phyloP scores from a whole-genome alignment of 352 stramenopile species.

The Phytopythium mirpurense region DNA sequence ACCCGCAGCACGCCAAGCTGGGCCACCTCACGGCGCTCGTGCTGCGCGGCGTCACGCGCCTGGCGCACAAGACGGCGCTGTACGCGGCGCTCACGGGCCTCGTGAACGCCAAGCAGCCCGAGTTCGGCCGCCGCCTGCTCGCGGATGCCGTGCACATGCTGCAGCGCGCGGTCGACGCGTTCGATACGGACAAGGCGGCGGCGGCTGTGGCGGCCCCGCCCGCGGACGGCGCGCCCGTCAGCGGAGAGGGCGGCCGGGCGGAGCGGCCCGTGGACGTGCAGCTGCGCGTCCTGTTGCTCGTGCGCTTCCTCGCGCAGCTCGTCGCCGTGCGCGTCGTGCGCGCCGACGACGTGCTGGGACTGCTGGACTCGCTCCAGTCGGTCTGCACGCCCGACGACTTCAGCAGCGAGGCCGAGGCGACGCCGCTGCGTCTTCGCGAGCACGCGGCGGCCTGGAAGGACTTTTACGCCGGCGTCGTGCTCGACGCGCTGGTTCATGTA shows the following conservation, averaged over 20 bases:
- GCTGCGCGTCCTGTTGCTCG: conserved; percentile 44
- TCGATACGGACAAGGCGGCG: conserved; percentile 28
- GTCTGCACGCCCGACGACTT: conserved; percentile 64
- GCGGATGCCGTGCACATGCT: conserved; percentile 26
- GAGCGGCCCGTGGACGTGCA: conserved; percentile 1
- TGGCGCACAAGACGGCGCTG: conserved; percentile 69
- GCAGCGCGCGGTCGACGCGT: conserved; percentile 59
- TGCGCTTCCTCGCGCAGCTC: conserved; percentile 63
- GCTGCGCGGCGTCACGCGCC: conserved; percentile 39
- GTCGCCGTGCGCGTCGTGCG: conserved; percentile 53
- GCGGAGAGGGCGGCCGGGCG: conserved; percentile 10
- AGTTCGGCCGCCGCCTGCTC: conserved; percentile 53
- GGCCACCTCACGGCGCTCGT: conserved; percentile 48
- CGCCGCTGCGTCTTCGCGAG: conserved; percentile 34
- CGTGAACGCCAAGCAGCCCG: conserved; percentile 53
- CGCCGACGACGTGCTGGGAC: conserved; percentile 48
- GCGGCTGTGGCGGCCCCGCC: too few relatives aligned
- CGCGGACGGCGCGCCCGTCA: not conserved
- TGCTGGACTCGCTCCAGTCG: conserved; percentile 58
- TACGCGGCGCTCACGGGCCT: conserved; percentile 63
- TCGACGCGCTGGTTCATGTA: conserved; percentile 66
- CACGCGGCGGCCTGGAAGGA: conserved; percentile 69
- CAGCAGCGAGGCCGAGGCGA: conserved; percentile 31
- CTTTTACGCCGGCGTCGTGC: conserved; percentile 62
- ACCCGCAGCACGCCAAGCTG: conserved; percentile 52